Conservation (phyloP, 2,329 filamentous ascomycete species). For the Fusarium domesticum region DNA sequence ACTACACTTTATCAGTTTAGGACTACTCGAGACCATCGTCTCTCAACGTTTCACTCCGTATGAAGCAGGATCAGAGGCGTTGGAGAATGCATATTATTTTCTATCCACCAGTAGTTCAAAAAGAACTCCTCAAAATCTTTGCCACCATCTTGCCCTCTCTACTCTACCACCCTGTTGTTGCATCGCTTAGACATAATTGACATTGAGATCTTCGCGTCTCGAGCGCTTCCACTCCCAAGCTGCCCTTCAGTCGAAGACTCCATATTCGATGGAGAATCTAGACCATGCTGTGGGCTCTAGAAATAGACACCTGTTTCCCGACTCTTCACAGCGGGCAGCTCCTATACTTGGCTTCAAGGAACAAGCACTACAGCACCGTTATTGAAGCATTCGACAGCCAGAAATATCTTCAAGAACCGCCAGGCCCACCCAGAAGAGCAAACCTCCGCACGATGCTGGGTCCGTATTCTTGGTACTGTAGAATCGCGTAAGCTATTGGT, state of each 20-base stretch:
- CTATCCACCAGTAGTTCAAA: not conserved
- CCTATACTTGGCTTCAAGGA: not conserved
- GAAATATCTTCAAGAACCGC: conserved; percentile 58
- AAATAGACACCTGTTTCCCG: not conserved
- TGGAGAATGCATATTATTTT: not conserved
- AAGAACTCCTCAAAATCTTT: not conserved
- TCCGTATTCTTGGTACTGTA: conserved; percentile 88
- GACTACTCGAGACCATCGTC: too few species aligned
- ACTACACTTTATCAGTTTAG: too few species aligned
- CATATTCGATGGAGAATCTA: too few species aligned
- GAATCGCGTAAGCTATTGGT: conserved; percentile 8
- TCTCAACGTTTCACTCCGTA: not conserved
- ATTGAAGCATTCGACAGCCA: conserved; percentile 18
- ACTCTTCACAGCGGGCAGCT: not conserved
- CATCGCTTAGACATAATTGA: conserved; percentile 17
- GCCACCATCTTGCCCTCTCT: conserved; percentile 13
- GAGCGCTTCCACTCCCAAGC: conserved; percentile 13
- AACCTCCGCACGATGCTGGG: conserved; percentile 95
- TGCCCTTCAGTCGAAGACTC: too few species aligned
- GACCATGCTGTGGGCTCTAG: too few species aligned
- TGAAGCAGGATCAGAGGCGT: not conserved
- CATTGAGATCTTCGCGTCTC: conserved; percentile 21
- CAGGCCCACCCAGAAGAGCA: conserved; percentile 87
- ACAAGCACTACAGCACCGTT: conserved; percentile 2
- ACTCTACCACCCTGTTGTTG: conserved; percentile 1